Conservation (phyloP, 208 protist genomes). For the Willaertia magna region DNA sequence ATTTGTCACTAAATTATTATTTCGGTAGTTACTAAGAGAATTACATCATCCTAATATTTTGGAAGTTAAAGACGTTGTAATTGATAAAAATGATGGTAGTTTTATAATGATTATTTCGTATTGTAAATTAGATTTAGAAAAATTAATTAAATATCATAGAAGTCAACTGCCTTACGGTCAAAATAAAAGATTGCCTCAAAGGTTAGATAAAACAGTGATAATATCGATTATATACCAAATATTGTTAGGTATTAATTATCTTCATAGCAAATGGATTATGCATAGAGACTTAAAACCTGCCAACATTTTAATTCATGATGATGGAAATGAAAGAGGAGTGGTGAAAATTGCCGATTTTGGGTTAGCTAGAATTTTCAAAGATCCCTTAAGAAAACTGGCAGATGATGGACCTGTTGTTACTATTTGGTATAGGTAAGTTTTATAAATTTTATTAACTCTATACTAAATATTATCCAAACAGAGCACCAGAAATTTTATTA, state of each 20-base stretch:
- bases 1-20: background rate
- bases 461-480: too few relatives aligned
- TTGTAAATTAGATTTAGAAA: conserved; percentile 1
- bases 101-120: background rate
- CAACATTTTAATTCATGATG: background rate
- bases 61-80: background rate
- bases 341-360: conserved; percentile 6
- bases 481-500: conserved; percentile 15
- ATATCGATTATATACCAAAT: background rate
- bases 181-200: background rate
- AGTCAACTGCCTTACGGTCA: background rate
- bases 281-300: conserved; percentile 2
- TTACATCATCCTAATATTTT: background rate
- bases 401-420: conserved; percentile 17
- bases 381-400: background rate
- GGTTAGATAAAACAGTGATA: background rate
- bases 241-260: background rate
- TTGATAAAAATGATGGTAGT: background rate
- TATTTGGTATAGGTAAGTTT: conserved; percentile 15
- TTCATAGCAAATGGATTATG: background rate
- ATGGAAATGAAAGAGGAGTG: background rate
- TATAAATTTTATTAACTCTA: too few relatives aligned
- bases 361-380: background rate
- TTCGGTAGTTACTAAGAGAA: background rate
- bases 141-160: background rate